Base-by-base conservation (phyloP, 495 filamentous ascomycete species). In the Cetradonia linearis region DNA sequence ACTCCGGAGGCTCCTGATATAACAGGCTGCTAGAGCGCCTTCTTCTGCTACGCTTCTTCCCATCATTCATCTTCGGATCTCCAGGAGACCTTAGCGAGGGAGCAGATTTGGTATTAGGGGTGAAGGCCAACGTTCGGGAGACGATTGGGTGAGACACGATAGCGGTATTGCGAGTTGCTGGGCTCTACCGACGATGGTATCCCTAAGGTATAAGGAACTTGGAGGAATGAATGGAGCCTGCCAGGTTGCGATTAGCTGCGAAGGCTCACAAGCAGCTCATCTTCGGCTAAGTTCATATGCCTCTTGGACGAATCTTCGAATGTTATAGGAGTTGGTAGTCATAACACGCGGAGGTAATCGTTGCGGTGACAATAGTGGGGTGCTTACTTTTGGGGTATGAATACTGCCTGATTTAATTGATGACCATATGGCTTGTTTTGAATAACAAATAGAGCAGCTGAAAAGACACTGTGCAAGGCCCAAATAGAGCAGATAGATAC, bases 1-100 rank as follows among this genome's bases (percentile, higher is more conserved):
- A 91, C 75, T 97, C 92, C 56, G 83, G 80, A 40, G 92, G 92
- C 72, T 97, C 92, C 68, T 91, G 89, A 74, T 97, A 97, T 72
- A 95, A 86, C 71, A 97, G 79, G 72, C 91, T 96, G 77, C 91
- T 96, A 68, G 91, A 95, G 66, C 92, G 82, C 78, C 92, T 82
- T 77, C 90, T 80, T 71, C 91, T 80, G 65, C 84, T 87, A 30
- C 50, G 20, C 58, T 75, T 71, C 71, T 83, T 84, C 65, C 74
- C 78, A 60, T 80, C 76, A 65, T 74, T 78, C 82, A 85, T 86
- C 34, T 72, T 77, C 64, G 61, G 65, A 60, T 78, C 70, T 62
- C 72, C 70, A 23, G 59, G 62, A 62, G 70, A 76, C 67, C 78
- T 73, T 70, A 72, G 77, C 71, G 75, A 78, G 71, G 70, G 73